Base-by-base conservation (phyloP, 2,329 filamentous ascomycete genomes). In the Cladophialophora bantiana region DNA sequence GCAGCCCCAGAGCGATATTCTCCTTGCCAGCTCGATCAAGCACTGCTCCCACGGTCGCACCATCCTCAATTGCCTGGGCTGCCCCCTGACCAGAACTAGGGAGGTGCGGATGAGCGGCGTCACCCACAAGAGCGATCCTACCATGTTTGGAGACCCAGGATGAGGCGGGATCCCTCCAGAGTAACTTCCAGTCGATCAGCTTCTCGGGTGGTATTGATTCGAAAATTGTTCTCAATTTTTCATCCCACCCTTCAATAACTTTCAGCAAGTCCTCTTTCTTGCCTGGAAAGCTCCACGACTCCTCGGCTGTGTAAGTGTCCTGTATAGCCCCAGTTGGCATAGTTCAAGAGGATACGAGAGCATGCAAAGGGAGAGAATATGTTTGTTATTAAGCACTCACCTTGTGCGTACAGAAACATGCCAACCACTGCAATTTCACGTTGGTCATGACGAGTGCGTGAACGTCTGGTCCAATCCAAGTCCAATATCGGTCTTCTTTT, bases 171-270 rank as follows among this genome's bases (percentile, higher is more conserved):
- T 70, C 63, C 36, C 68, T 34, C 48, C 61, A 68, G 2, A 66
- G 50, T 1, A 70, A 36, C 45, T 70, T 66, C 38, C 52, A 70
- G 52, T 68, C 59, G 18, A 68, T 38, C 4, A 68, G 20, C n/a
- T 35, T 38, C 6, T 50, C 42, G 3, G 4, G 12, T 2, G 65
- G 65, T 57, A 76, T 65, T 9, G 50, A 31, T 32, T 67, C 64
- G n/a, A 73, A 50, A 7, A 72, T 63, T 4, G 63, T 59, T 1
- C 73, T 36, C 52, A 73, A 73, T 0, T 73, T 71, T n/a, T 83
- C 78, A 74, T 86, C 80, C 84, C 84, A 86, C 26, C 79, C 83
- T 55, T 84, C 78, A 10, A 86, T 73, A 0, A 83, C 78, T 62
- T 82, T 77, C 66, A 80, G 78, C 0, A 85, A 84, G 53, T 86